phyloP scores from a whole-genome alignment of 305 asterid species.

The Ajuga reptans region DNA sequence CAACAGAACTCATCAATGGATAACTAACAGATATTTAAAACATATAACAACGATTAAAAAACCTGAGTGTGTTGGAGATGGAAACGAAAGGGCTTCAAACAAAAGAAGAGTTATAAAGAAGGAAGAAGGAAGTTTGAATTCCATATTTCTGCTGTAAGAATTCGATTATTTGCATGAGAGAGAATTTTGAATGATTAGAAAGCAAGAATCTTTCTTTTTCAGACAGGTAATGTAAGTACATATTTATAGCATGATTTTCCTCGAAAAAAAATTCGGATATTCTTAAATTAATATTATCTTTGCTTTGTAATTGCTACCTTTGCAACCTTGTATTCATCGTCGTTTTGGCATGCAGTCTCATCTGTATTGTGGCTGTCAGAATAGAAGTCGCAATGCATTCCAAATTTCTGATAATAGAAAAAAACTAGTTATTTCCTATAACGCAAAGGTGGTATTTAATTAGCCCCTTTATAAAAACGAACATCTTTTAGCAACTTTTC shows the following conservation, averaged over 20 bases:
- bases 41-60: too few species aligned
- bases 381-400: constrained; percentile 10
- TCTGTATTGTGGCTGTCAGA: constrained; percentile 21
- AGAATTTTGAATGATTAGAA: background rate
- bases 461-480: too few species aligned
- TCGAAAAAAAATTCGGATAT: constrained; percentile 30
- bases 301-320: constrained; percentile 25
- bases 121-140: background rate
- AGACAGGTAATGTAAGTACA: constrained; percentile 5
- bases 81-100: constrained; percentile 12
- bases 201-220: background rate
- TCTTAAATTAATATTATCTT: constrained; percentile 10
- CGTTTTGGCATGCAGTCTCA: constrained; percentile 2
- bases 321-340: constrained; percentile 14
- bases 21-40: background rate
- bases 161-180: constrained; percentile 11
- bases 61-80: constrained; percentile 28
- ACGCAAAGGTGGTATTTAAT: too few species aligned
- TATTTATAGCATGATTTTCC: constrained; percentile 27
- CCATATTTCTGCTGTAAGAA: constrained; percentile 4
- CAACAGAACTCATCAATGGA: background rate
- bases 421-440: too few species aligned
- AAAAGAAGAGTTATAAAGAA: constrained; percentile 7
- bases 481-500: too few species aligned
- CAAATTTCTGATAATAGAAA: too few species aligned